Base-by-base conservation (phyloP, 345 rosid genomes). In the Salix exigua region DNA sequence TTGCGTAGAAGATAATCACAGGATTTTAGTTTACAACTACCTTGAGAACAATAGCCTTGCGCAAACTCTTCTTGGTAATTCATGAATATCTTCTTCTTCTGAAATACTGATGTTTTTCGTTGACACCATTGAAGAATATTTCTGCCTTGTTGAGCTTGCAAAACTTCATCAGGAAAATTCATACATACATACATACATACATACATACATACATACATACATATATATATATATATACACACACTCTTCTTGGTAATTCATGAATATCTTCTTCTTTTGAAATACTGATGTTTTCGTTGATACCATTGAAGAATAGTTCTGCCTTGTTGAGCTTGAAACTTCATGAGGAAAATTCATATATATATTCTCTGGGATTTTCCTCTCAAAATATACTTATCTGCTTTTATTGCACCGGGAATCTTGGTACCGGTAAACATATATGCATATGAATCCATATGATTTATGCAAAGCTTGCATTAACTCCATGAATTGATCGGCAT, bases 11-110 rank as follows among this genome's bases (percentile, higher is more conserved):
- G 96, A 83, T 70, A 83, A 85, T 72, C 93, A 91, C 71, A 86
- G 96, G 85, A 93, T 96, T 80, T 82, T 96, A 85, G 94, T 96
- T 61, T 96, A 96, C 89, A 92, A 91, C 75, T 93, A 78, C 80
- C 91, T 96, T 16, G 98, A 93, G 84, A 96, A 96, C 80, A 89
- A 87, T 53, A 96, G 99, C 88, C 93, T 96, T 35, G 88, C 93
- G 21, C 92, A 87, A 76, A 89, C 97, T 64, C 97, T 96, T 82
- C 83, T 96, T 17, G 96, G 99, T 96, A 87, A 83, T 60, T 81
- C 72, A 55, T 67, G 10, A 72, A 17, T 65, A 21, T 26, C 67
- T 74, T 71, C 35, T 68, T 74, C 62, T 19, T 53, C 37, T 70
- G 37, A 23, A 75, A 63, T 23, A 60, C 66, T 30, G 21, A 37